Conservation (phyloP, 768 basidiomycete genomes). For the Naematelia aurantialba region DNA sequence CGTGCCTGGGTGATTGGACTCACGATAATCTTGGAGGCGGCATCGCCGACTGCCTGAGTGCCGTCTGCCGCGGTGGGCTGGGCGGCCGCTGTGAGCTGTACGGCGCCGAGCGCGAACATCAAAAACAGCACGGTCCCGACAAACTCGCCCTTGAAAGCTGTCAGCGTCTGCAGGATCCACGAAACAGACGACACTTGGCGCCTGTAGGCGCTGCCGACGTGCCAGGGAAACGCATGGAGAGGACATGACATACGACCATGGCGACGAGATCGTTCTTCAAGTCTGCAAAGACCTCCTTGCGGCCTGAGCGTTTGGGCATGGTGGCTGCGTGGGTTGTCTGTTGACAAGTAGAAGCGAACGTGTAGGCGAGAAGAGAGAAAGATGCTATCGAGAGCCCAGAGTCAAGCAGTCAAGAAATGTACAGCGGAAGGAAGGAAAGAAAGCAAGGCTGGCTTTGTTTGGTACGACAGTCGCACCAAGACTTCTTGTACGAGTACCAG, state of each 20-base stretch:
- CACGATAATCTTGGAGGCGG: constrained; percentile 42
- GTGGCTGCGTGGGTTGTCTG: neutral
- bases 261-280: constrained; percentile 26
- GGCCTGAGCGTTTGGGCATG: neutral
- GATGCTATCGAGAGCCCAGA: neutral
- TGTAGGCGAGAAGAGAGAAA: neutral
- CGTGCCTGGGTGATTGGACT: constrained; percentile 12
- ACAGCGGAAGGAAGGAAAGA: neutral
- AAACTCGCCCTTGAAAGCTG: constrained; percentile 35
- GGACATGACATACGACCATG: constrained; percentile 20
- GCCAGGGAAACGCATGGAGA: neutral
- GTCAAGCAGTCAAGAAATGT: neutral
- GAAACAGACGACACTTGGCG: too few relatives aligned
- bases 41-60: constrained; percentile 16
- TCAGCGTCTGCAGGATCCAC: too few relatives aligned
- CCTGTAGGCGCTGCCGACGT: too few relatives aligned
- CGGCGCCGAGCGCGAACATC: constrained; percentile 36
- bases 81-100: constrained; percentile 8
- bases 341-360: neutral
- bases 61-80: neutral
- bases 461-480: too few relatives aligned
- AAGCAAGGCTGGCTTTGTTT: too few relatives aligned
- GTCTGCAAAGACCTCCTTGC: constrained; percentile 11
- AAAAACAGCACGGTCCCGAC: constrained; percentile 45
- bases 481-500: too few relatives aligned